Conservation (phyloP, 495 filamentous ascomycete genomes). For the Xylaria palmicola region DNA sequence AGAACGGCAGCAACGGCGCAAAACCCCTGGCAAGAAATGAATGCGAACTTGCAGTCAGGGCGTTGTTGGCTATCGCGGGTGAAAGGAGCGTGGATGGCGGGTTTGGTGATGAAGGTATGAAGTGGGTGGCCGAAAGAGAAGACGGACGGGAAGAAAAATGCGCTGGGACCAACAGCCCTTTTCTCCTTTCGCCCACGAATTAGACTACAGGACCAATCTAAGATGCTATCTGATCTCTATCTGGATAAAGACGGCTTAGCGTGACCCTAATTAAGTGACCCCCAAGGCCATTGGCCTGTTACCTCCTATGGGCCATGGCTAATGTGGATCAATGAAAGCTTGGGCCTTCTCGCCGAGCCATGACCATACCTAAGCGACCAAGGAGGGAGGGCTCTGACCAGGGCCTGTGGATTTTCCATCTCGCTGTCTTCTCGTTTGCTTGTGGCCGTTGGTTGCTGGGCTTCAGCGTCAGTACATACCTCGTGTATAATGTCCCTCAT, state of each 20-base stretch:
- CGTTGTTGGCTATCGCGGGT: slow-evolving; percentile 15
- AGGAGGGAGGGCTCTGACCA: neutral
- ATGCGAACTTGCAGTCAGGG: slow-evolving; percentile 30
- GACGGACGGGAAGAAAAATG: neutral
- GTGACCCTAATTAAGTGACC: neutral
- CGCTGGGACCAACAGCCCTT: neutral
- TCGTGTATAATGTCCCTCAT: too few species aligned
- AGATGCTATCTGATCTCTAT: too few species aligned
- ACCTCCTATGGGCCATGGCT: too few species aligned
- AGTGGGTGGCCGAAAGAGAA: neutral
- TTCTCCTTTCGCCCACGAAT: neutral
- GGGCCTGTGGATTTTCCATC: too few species aligned
- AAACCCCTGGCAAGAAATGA: slow-evolving; percentile 20
- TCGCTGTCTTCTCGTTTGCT: too few species aligned
- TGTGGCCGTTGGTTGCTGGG: too few species aligned
- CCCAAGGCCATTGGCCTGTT: too few species aligned
- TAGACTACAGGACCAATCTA: neutral
- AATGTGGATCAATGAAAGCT: neutral
- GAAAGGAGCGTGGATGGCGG: slow-evolving; percentile 10
- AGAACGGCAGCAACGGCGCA: slow-evolving; percentile 20
- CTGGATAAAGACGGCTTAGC: too few species aligned
- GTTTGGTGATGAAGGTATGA: neutral
- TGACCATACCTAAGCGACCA: neutral
- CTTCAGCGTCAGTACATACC: too few species aligned
- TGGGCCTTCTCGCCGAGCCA: neutral